Evolutionary conservation across 1,139 yeast genomes (phyloP), one percentile per base, ranked within the genome.

Genomic region (Saccharomyces hybrid): DNA sequence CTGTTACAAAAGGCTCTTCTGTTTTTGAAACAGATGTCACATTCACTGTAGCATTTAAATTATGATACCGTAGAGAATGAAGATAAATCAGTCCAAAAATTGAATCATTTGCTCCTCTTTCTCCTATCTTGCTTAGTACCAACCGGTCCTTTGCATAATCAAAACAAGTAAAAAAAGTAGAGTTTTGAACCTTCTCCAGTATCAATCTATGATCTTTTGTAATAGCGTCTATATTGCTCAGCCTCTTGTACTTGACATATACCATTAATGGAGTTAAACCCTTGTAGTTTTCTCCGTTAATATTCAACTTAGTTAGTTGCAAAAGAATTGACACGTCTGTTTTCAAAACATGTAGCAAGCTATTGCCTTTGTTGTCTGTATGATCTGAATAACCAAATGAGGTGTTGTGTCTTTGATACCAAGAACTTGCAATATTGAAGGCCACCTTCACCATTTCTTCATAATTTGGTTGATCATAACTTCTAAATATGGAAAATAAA

Each of bases 391-490:
- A 78, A 56, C 78, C 73, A 52, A 83, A 73, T 1, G 59, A 57
- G 2, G 62, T 61, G 2, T 61, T 56, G 34, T 69, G 66, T 0
- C 31, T 49, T 0, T 61, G 60, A 57, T 79, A 77, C 76, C 82
- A 77, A 7, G 64, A 49, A 27, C 70, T 70, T 1, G 79, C 81
- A 34, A 79, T 74, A 0, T 67, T 61, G 54, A 86, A 78, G 0
- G 83, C 81, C 2, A 66, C 67, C 13, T 65, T 58, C 3, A 88
- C 70, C 62, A 90, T 69, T 1, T 67, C 68, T 1, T 74, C 68
- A 66, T 91, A 91, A 27, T 81, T 70, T 0, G 80, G 72, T 61
- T 88, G 93, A 66, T 91, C 97, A 69, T 91, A 91, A 59, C 91
- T 83, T 51, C 97, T 74, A 61, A 89, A 82, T 5, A 88, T 70